phyloP scores from a whole-genome alignment of 2,329 filamentous ascomycete species.

The Fragosphaeria purpurea region DNA sequence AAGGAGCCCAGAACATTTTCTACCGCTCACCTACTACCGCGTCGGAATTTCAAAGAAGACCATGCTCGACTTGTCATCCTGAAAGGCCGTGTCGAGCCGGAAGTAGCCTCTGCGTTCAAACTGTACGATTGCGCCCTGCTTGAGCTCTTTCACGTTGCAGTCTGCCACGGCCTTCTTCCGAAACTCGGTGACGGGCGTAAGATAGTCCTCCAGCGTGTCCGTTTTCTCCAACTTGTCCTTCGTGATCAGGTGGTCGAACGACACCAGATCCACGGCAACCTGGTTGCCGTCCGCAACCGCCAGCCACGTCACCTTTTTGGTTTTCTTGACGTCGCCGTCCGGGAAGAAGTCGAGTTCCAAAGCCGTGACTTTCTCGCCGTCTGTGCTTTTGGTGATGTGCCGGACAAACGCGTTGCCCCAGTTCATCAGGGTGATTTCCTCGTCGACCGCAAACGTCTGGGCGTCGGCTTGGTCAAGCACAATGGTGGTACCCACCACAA shows the following conservation, averaged over 20 bases:
- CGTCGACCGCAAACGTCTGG: conserved; percentile 65
- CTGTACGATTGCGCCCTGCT: conserved; percentile 85
- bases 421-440: conserved; percentile 92
- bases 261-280: conserved; percentile 73
- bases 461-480: conserved; percentile 81
- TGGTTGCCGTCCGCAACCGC: conserved; percentile 65
- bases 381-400: conserved; percentile 41
- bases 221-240: conserved; percentile 91
- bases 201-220: conserved; percentile 71
- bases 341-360: conserved; percentile 78
- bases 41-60: conserved; percentile 1
- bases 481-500: conserved; percentile 64
- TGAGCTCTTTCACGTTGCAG: conserved; percentile 64
- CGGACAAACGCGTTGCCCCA: conserved; percentile 84
- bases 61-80: conserved; percentile 27
- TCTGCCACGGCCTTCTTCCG: conserved; percentile 69
- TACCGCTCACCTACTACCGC: too few species aligned
- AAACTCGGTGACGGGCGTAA: conserved; percentile 66
- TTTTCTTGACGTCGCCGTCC: conserved; percentile 84
- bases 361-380: conserved; percentile 51
- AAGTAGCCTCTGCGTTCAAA: conserved; percentile 89
- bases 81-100: conserved; percentile 60
- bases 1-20: too few species aligned
- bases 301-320: conserved; percentile 95
- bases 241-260: conserved; percentile 89